Base-by-base conservation (phyloP, 1,139 yeast species). In the Yamadazyma aaseri region DNA sequence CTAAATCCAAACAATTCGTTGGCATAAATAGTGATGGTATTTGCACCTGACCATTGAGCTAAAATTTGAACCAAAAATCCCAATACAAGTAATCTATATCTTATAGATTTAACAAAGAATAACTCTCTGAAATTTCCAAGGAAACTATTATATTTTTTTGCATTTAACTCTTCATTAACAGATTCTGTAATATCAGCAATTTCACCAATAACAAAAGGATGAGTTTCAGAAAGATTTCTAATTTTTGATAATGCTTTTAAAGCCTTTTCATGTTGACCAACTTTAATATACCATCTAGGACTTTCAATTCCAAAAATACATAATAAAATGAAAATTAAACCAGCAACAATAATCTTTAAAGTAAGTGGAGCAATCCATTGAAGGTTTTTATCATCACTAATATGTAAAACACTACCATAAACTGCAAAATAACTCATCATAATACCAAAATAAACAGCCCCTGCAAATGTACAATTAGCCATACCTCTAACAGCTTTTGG, bases 11-110 rank as follows among this genome's bases (percentile, higher is more conserved):
- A 76, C 38, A 79, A 63, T 39, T 73, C 73, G 14, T 79, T 70
- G 14, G 84, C 76, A 48, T 76, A 77, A 35, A 76, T 73, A n/a
- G 81, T 76, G 32, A 77, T 62, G 2, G 82, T 76, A 43, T 76
- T 78, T 17, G 82, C 79, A 32, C 85, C 85, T 29, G 77, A 63
- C 75, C 81, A 76, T 56, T 79, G 84, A 30, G 79, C 77, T 35
- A 79, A 60, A 29, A 79, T 40, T 45, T 77, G 79, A 13, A 76
- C 62, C 30, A 60, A 47, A 29, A 68, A 53, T 11, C 76, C 62
- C 27, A 73, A 55, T 17, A 49, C 53, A 26, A 73, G 53, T 49
- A 79, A 69, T 49, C 76, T 60, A 50, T 72, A 68, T 40, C 66
- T 58, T 41, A 63, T 60, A 29, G 67, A 65, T 41, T 50, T 64